phyloP scores from a whole-genome alignment of 225 moss, liverwort and hornwort genomes.

The Physcomitrellopsis africana region DNA sequence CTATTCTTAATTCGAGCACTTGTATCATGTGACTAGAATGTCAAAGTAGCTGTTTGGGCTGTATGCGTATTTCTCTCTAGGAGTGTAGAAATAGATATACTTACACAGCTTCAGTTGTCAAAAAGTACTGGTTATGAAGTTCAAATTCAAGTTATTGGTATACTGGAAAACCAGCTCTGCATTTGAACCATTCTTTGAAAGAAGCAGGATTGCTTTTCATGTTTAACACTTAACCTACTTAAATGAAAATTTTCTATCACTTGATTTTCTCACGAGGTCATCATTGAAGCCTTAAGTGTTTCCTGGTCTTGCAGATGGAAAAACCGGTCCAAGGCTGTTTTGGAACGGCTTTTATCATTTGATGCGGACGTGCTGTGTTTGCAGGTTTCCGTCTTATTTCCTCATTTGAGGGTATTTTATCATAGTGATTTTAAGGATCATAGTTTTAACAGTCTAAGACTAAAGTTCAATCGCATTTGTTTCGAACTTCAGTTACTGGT shows the following conservation, averaged over 20 bases:
- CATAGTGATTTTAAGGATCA: background rate
- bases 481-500: background rate
- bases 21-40: background rate
- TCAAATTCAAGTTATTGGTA: background rate
- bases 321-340: constrained; percentile 71
- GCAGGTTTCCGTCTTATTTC: constrained; percentile 57
- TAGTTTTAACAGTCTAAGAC: background rate
- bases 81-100: constrained; percentile 4
- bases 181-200: background rate
- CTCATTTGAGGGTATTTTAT: background rate
- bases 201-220: background rate
- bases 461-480: background rate
- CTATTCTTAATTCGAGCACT: background rate
- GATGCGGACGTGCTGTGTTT: constrained; percentile 91
- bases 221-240: too few relatives aligned
- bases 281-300: background rate
- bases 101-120: background rate
- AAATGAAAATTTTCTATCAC: background rate
- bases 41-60: constrained; percentile 1
- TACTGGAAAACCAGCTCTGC: background rate
- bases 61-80: constrained; percentile 13
- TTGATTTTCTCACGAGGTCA: background rate
- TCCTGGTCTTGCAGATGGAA: constrained; percentile 65
- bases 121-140: constrained; percentile 1
- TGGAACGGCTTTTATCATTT: constrained; percentile 68